phyloP scores from a whole-genome alignment of 345 rosid species.

The Arabidopsis thaliana region TAIR10.1 NC_003076.8:23521001-23521500 shows the following conservation, averaged over 20 bases:
- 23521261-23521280: slow-evolving; percentile 75
- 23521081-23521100: not conserved
- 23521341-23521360: slow-evolving; percentile 30
- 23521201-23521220: slow-evolving; percentile 54
- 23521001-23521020: too few relatives aligned
- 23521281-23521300: slow-evolving; percentile 59
- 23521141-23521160: slow-evolving; percentile 24
- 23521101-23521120: not conserved
- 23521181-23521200: slow-evolving; percentile 36
- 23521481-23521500: slow-evolving; percentile 29
- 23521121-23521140: slow-evolving; percentile 6
- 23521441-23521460: slow-evolving; percentile 13
- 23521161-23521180: not conserved
- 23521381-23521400: slow-evolving; percentile 30
- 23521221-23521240: slow-evolving; percentile 66
- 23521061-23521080: not conserved
- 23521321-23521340: slow-evolving; percentile 30
- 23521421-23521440: slow-evolving; percentile 12
- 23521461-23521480: slow-evolving; percentile 28
- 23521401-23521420: slow-evolving; percentile 26
- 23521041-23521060: slow-evolving; percentile 11
- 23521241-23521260: slow-evolving; percentile 75
- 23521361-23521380: slow-evolving; percentile 26
- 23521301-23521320: slow-evolving; percentile 21
- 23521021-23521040: not conserved